These are phyloP conservation scores for Linum usitatissimum DNA, from an alignment of 345 rosid species.

Conservation along the genomic window DNA sequence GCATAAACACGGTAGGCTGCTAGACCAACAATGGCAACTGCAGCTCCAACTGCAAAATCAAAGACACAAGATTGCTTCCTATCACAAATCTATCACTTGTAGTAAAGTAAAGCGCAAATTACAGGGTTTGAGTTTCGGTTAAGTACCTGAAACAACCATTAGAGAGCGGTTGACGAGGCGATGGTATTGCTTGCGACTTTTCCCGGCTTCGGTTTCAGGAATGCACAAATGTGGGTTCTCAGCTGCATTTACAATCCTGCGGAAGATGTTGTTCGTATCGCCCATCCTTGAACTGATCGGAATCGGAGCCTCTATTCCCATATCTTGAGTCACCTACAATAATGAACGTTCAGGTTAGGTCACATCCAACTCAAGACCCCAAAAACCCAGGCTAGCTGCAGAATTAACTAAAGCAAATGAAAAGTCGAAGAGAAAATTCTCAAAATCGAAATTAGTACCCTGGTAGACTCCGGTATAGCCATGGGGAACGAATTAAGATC, in stretches of 20 bases:
- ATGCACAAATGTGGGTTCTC: conserved; percentile 92
- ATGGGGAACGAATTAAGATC: background rate
- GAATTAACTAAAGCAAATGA: background rate
- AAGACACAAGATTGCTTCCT: background rate
- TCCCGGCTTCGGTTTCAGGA: conserved; percentile 97
- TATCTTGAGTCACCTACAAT: conserved; percentile 73
- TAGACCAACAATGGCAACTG: conserved; percentile 80
- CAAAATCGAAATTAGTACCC: background rate
- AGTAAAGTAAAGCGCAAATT: background rate
- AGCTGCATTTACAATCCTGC: conserved; percentile 80
- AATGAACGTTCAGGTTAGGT: background rate
- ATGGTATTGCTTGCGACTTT: conserved; percentile 81
- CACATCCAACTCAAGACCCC: too few relatives aligned
- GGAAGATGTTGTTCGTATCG: conserved; percentile 69
- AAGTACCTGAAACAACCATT: conserved; percentile 78
- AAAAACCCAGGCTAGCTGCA: background rate
- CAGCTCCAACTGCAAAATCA: conserved; percentile 68
- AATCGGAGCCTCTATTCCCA: conserved; percentile 96
- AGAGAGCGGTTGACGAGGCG: conserved; percentile 86
- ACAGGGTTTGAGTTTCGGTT: too few relatives aligned
- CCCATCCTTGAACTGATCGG: conserved; percentile 80
- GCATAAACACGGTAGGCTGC: conserved; percentile 91
- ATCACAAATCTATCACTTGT: too few relatives aligned
- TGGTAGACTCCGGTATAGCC: background rate
- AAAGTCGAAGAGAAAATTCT: background rate